Percentiles rank a stretch among this genome's conserved stretches.
phyloP scores from a whole-genome alignment of 352 stramenopile genomes.

The Globisporangium apiculatum region DNA sequence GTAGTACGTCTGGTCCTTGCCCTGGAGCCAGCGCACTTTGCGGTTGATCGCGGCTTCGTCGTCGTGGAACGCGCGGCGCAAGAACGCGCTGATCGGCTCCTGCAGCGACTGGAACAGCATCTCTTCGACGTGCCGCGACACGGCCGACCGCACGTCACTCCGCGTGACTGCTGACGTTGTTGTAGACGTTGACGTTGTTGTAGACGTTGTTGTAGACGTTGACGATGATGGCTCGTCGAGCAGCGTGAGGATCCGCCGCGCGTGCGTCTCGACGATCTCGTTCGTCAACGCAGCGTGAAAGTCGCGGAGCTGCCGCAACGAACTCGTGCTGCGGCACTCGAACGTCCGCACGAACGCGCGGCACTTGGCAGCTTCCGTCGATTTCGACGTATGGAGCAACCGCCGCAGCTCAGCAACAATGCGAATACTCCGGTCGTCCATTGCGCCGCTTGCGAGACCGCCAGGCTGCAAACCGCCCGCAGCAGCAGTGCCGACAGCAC shows the following conservation, averaged over 20 bases:
- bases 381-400: slow-evolving; percentile 75
- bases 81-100: slow-evolving; percentile 41
- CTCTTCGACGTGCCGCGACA: slow-evolving; percentile 79
- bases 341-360: slow-evolving; percentile 59
- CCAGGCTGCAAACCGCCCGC: slow-evolving; percentile 26
- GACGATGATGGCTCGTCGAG: slow-evolving; percentile 22
- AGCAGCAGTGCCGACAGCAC: slow-evolving; percentile 27
- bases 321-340: slow-evolving; percentile 30
- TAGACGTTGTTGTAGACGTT: background rate
- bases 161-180: slow-evolving; percentile 29
- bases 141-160: slow-evolving; percentile 44
- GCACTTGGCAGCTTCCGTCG: slow-evolving; percentile 57
- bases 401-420: slow-evolving; percentile 75
- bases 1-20: slow-evolving; percentile 88
- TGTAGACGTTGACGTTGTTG: slow-evolving; percentile 8
- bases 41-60: slow-evolving; percentile 76
- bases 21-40: slow-evolving; percentile 83
- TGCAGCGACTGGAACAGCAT: slow-evolving; percentile 64
- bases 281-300: slow-evolving; percentile 54
- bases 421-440: slow-evolving; percentile 68
- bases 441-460: slow-evolving; percentile 21
- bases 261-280: slow-evolving; percentile 59
- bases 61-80: slow-evolving; percentile 62
- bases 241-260: slow-evolving; percentile 47
- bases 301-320: slow-evolving; percentile 53